Evolutionary conservation across 2,329 filamentous ascomycete genomes (phyloP), one percentile per base, ranked within the genome.

Genomic region (Fusarium sp.): DNA sequence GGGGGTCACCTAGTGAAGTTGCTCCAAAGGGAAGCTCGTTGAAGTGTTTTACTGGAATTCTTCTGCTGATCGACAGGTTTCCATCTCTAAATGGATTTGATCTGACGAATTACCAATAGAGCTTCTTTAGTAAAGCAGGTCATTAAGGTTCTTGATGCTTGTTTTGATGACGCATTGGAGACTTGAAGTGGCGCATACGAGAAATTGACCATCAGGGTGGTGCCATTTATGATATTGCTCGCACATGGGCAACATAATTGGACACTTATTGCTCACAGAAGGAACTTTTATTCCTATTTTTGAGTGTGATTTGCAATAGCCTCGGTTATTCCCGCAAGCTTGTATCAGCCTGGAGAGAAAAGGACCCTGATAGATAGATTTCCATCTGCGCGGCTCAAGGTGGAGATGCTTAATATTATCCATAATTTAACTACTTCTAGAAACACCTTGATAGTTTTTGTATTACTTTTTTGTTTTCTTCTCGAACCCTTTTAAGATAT

Each of bases 311-410:
- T n/a, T 38, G 4, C 35, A 27, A 21, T 33, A 35, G 42, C 31
- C 29, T 45, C 29, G 25, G 45, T 42, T 41, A 60, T 46, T 59
- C 29, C 29, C 49, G 19, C 41, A 44, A n/a, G 23, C 27, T 65
- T 67, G 31, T 16, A 35, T 39, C 37, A 42, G 29, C 31, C 46
- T 38, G 48, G 44, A 5, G 7, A 35, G 16, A 42, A 18, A 44
- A 41, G 41, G 25, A 73, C 70, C 70, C 21, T 73, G 70, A 73
- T 73, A 60, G 70, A 73, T 73, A 60, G 70, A 41, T 31, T 29
- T 10, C 15, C 21, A 33, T 31, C 19, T 35, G 31, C 11, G 56
- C 27, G 44, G 31, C 31, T 54, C 37, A 12, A 12, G 14, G 60
- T 70, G 55, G 39, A 56, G 46, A 64, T 57, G 11, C 15, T 45